Evolutionary conservation across 345 rosid species (phyloP).

Genomic region (Heritiera littoralis): DNA sequence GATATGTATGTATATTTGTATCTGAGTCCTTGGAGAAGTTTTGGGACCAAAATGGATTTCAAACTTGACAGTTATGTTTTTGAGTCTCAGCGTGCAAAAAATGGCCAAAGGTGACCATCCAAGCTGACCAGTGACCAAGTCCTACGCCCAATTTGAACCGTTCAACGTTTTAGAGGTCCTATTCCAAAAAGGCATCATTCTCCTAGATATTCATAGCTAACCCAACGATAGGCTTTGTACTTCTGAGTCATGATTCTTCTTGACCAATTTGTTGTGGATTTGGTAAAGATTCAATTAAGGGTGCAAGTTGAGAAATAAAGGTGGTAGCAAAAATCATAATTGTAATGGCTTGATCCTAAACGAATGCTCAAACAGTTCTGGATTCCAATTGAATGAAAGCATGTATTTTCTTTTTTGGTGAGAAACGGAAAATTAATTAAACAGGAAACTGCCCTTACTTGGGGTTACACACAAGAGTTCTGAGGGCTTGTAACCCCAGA

Average conservation of each 20-base stretch:
- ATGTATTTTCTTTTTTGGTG: too few species aligned
- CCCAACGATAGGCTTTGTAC: neutral
- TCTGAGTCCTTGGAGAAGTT: neutral
- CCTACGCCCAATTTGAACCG: neutral
- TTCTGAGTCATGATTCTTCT: neutral
- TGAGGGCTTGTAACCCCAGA: too few species aligned
- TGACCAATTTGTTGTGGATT: neutral
- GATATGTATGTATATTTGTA: neutral
- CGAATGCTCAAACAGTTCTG: neutral
- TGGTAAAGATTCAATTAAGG: neutral
- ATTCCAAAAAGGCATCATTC: neutral
- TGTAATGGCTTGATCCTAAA: neutral
- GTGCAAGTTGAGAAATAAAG: conserved; percentile 1
- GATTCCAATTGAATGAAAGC: neutral
- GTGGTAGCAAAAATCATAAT: neutral
- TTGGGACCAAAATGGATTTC: neutral
- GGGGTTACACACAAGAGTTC: too few species aligned
- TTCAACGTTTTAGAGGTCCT: conserved; percentile 8
- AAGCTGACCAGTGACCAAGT: neutral
- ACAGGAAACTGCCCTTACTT: too few species aligned
- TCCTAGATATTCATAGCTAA: neutral
- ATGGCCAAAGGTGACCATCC: neutral
- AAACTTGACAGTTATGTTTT: neutral
- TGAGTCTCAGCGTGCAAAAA: neutral
- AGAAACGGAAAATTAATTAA: too few species aligned